Percentiles rank a stretch among this genome's conserved stretches.
phyloP scores from a whole-genome alignment of 768 basidiomycete genomes.

The Collybia mongolica region DNA sequence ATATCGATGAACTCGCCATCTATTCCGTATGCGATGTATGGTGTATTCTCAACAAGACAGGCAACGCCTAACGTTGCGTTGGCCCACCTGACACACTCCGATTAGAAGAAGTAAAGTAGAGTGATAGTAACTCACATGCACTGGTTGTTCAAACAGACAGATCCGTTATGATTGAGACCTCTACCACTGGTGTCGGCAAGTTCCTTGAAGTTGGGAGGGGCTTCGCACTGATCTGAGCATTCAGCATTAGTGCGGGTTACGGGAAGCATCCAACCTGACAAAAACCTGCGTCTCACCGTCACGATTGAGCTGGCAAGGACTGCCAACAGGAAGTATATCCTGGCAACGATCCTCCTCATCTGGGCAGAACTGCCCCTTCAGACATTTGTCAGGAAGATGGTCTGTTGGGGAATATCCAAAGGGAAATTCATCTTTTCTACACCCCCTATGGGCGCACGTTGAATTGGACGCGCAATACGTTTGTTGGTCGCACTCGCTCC shows the following conservation, averaged over 20 bases:
- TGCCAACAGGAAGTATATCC: conserved; percentile 54
- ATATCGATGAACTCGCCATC: conserved; percentile 70
- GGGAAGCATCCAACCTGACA: not conserved
- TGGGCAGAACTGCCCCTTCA: conserved; percentile 70
- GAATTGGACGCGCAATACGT: conserved; percentile 60
- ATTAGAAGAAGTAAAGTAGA: not conserved
- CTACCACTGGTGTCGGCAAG: conserved; percentile 63
- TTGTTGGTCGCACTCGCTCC: conserved; percentile 70
- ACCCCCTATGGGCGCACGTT: conserved; percentile 63
- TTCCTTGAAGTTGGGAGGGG: conserved; percentile 62
- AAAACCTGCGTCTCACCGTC: conserved; percentile 55
- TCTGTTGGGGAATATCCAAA: conserved; percentile 56
- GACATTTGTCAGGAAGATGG: conserved; percentile 60
- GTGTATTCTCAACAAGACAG: conserved; percentile 78
- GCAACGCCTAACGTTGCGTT: conserved; percentile 63
- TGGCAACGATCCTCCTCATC: conserved; percentile 79
- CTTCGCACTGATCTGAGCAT: conserved; percentile 71
- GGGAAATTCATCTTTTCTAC: conserved; percentile 75
- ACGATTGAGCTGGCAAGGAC: conserved; percentile 80
- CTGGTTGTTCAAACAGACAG: conserved; percentile 76
- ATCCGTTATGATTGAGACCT: conserved; percentile 77
- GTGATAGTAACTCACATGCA: conserved; percentile 63
- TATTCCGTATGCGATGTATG: conserved; percentile 68
- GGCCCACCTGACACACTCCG: conserved; percentile 56
- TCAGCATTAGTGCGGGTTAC: not conserved